Evolutionary conservation across 805 yeast genomes (phyloP), one percentile per base, ranked within the genome.

Genomic region (Yarrowia yakushimensis): DNA sequence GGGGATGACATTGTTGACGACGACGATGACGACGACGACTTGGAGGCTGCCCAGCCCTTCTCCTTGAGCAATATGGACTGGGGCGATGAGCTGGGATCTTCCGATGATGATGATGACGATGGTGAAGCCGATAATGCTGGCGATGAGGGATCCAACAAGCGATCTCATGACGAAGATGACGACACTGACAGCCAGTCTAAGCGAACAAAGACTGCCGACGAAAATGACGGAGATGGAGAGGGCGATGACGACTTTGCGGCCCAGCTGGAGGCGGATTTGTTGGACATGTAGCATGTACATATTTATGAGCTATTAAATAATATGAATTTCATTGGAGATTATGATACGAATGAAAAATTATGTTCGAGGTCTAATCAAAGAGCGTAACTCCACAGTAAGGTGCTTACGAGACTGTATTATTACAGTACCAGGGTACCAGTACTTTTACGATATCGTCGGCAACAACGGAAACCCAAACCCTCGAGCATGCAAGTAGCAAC

Each of bases 211-310:
- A 43, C 63, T 20, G 36, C 17, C 8, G 63, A 63, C 9, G 54
- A 28, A 12, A 62, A 54, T 15, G 65, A 59, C n/a, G 63, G 25
- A n/a, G 62, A 36, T 12, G 62, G 20, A 4, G 43, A 30, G 9
- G 65, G 62, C 13, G 66, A 62, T n/a, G 69, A 67, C 33, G 67
- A 60, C 46, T 67, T 67, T 41, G 73, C 68, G 28, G 73, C 59
- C 42, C 59, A 52, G 43, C 43, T 52, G 17, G 59, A 52, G 37
- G 59, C 59, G 5, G 59, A 52, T 25, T 36, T 52, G 43, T 52
- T 52, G 43, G 59, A 36, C 59, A 52, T 52, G 59, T 52, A 52
- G 43, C 39, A 52, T 52, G 43, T 52, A 52, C 34, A 48, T 52
- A 52, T 52, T 48, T 48, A 48, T 48, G 55, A 48, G 39, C 20